A percentile compares a stretch with the other conserved stretches of the same genome.
phyloP scores from a whole-genome alignment of 2,329 filamentous ascomycete genomes.

The Cordyceps cicadae region DNA sequence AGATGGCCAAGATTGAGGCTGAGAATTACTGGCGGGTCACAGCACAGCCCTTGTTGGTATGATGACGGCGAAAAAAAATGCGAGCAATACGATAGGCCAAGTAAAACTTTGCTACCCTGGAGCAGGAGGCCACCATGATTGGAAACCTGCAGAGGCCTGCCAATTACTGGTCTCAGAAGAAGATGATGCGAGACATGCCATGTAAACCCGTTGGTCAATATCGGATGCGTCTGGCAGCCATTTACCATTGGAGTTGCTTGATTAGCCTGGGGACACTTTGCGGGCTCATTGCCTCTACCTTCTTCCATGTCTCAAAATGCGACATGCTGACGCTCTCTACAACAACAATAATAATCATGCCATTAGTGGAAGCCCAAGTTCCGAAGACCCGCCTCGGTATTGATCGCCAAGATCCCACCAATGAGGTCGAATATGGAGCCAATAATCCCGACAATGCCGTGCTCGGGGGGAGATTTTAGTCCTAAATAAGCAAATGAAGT shows the following conservation, averaged over 20 bases:
- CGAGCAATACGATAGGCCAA: conserved; percentile 1
- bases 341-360: too few relatives aligned
- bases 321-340: too few relatives aligned
- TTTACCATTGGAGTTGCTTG: too few relatives aligned
- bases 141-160: background rate
- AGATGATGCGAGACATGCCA: background rate
- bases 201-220: background rate
- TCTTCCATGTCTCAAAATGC: too few relatives aligned
- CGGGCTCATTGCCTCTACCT: too few relatives aligned
- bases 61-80: background rate
- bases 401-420: background rate
- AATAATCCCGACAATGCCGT: background rate
- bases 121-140: background rate
- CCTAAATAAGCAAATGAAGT: background rate
- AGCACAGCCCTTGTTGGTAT: background rate
- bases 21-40: background rate
- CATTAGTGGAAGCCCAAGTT: background rate
- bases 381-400: background rate
- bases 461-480: background rate
- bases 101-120: background rate
- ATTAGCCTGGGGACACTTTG: too few relatives aligned
- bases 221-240: too few relatives aligned
- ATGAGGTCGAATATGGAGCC: background rate
- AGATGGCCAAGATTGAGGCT: background rate
- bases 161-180: background rate